These are phyloP conservation scores for Solanum pimpinellifolium DNA, from an alignment of 257 asterid genomes.

Conservation along the genomic window DNA sequence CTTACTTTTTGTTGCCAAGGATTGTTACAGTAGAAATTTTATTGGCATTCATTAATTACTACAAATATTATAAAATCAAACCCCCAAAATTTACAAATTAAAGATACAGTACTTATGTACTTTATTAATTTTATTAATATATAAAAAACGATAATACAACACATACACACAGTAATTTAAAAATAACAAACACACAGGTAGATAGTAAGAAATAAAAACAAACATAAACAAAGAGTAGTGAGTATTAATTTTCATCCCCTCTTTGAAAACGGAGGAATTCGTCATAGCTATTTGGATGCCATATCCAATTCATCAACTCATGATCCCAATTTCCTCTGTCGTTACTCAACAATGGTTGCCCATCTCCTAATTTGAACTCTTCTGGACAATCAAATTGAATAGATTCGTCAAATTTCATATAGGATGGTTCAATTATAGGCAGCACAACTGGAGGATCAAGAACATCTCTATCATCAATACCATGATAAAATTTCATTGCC, in stretches of 20 bases:
- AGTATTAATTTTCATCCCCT: background rate
- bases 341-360: too few species aligned
- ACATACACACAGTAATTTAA: background rate
- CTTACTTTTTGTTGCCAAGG: background rate
- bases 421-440: background rate
- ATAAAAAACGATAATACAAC: background rate
- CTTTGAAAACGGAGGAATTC: background rate
- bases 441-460: background rate
- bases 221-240: background rate
- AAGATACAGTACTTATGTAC: background rate
- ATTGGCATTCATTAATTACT: background rate
- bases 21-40: background rate
- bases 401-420: background rate
- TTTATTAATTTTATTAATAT: background rate
- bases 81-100: background rate
- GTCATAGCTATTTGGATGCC: background rate
- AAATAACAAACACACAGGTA: background rate
- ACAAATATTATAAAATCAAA: background rate
- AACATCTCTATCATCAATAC: background rate
- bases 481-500: background rate
- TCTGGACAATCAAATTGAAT: background rate
- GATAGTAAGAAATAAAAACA: background rate
- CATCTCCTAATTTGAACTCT: background rate
- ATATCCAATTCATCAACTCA: background rate
- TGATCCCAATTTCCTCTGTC: background rate